Evolutionary conservation across 495 filamentous ascomycete species (phyloP).

Genomic region (Gamarada debralockiae): DNA sequence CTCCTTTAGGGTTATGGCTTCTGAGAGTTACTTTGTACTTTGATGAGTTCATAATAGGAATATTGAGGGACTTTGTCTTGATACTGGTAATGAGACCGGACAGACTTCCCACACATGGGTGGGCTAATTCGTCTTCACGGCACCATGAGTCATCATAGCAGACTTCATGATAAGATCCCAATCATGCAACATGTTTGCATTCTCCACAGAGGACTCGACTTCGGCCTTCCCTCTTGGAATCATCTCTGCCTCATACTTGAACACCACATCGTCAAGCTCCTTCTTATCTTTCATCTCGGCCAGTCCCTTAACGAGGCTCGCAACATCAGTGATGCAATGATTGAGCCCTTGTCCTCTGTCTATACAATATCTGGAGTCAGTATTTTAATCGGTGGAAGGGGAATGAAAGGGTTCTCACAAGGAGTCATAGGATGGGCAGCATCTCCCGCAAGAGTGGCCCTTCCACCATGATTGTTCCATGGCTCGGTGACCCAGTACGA

Average conservation of each 20-base stretch:
- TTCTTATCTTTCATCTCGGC: neutral
- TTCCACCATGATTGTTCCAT: conserved; percentile 38
- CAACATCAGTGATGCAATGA: conserved; percentile 44
- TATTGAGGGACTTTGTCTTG: no score
- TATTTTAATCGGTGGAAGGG: no score
- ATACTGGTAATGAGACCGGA: no score
- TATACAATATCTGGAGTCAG: no score
- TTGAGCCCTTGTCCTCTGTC: conserved; percentile 53
- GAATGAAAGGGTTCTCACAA: conserved; percentile 17
- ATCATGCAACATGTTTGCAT: conserved; percentile 9
- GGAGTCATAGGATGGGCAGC: conserved; percentile 57
- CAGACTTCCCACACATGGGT: no score
- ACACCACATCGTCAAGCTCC: conserved; percentile 7
- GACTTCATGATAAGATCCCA: conserved; percentile 15
- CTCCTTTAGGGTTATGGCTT: no score
- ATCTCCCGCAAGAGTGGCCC: conserved; percentile 48
- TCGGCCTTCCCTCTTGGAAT: conserved; percentile 11
- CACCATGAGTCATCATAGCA: no score
- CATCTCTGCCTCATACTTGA: conserved; percentile 12
- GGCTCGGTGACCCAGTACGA: conserved; percentile 35
- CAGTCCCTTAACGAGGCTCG: conserved; percentile 31
- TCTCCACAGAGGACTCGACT: conserved; percentile 4
- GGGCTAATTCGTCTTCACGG: no score
- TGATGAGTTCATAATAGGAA: no score
- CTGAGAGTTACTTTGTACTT: no score